Evolutionary conservation across 164 flowering plant genomes (phyloP), one percentile per base, ranked within the genome.

Genomic region (Amborella trichopoda): DNA sequence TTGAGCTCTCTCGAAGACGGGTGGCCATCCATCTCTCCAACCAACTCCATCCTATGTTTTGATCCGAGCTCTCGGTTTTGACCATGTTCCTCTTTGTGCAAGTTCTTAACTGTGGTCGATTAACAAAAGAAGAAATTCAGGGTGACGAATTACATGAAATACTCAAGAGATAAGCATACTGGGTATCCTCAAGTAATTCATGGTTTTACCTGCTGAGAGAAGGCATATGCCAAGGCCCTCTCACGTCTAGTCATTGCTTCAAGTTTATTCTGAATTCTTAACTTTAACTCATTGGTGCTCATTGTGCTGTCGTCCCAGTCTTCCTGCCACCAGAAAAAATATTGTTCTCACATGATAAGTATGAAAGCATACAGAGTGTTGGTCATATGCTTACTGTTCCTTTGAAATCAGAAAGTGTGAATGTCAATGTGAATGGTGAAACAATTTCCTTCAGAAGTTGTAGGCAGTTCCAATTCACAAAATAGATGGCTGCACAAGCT

Each of bases 11-110:
- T 6, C 75, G 78, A 11, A 53, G 32, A n/a, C 93, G 77, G 49
- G 95, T 77, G 17, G 89, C 95, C 89, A 82, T 82, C 91, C 95
- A 86, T 39, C 93, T 65, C 44, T 86, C 96, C 1, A 86, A 77
- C 96, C 96, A 86, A 72, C 72, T 80, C 93, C 87, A 76, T 9
- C 84, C 64, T 67, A 68, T 65, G 71, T 65, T 72, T 1, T 61
- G 23, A 28, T 77, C 82, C 3, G 38, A 25, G 13, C 46, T 50
- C 8, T 63, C 65, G 0, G 59, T 38, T 52, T 24, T 66, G 8
- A 40, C 41, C 36, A 53, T 53, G 23, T 65, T 80, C 54, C 68
- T 83, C 81, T 75, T 86, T 26, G 48, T 67, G 44, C 93, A 86
- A 26, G 80, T 58, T 53, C 93, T 50, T 47, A 83, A 67, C 96